phyloP scores from a whole-genome alignment of 2,329 filamentous ascomycete species.

The Ilyonectria sp. region DNA sequence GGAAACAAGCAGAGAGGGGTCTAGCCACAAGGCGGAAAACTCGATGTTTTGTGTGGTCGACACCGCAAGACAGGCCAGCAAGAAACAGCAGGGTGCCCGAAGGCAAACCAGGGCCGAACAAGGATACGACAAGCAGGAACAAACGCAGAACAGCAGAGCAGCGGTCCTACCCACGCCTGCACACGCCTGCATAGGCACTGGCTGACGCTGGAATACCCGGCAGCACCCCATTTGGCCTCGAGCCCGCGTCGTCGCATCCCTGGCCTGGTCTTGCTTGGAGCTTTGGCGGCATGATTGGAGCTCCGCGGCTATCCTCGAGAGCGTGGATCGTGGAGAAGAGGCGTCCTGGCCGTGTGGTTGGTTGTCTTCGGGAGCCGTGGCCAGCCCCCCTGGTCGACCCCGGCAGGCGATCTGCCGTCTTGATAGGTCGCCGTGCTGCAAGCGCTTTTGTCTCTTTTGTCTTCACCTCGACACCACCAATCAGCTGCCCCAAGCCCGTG shows the following conservation, averaged over 20 bases:
- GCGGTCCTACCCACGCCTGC: constrained; percentile 8
- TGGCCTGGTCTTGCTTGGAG: constrained; percentile 38
- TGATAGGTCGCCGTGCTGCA: constrained; percentile 47
- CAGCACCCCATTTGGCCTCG: constrained; percentile 24
- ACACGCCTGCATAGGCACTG: constrained; percentile 10
- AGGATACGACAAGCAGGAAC: constrained; percentile 26
- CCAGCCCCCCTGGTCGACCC: constrained; percentile 35
- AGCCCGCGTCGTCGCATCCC: constrained; percentile 15
- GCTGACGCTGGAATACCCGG: constrained; percentile 27
- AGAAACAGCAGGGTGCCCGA: constrained; percentile 12
- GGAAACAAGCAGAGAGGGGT: constrained; percentile 4
- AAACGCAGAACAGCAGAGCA: constrained; percentile 15
- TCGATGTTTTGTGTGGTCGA: constrained; percentile 29
- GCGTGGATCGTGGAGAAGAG: constrained; percentile 42
- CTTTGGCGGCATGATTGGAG: constrained; percentile 33
- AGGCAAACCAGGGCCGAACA: constrained; percentile 19
- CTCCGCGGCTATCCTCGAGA: constrained; percentile 31
- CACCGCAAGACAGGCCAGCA: constrained; percentile 15
- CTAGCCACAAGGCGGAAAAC: constrained; percentile 15
- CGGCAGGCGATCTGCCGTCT: constrained; percentile 33
- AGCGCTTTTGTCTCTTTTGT: constrained; percentile 26
- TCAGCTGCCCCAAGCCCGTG: constrained; percentile 55
- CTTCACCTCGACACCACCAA: constrained; percentile 54
- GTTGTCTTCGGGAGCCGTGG: constrained; percentile 31
- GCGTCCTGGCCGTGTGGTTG: constrained; percentile 38